phyloP scores from a whole-genome alignment of 805 yeast genomes.

The Spathaspora arborariae region DNA sequence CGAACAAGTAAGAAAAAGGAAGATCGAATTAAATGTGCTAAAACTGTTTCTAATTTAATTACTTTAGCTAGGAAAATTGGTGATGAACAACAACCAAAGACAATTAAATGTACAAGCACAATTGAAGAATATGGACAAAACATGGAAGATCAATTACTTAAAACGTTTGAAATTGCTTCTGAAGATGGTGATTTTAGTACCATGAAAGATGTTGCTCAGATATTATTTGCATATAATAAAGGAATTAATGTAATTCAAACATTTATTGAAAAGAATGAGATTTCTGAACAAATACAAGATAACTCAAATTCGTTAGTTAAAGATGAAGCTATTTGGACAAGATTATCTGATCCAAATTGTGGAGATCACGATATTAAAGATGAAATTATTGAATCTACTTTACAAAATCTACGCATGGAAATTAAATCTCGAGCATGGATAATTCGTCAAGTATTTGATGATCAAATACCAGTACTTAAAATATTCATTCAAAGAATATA shows the following conservation, averaged over 20 bases:
- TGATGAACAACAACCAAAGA: slow-evolving; percentile 47
- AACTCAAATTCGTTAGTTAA: slow-evolving; percentile 25
- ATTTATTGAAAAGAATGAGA: slow-evolving; percentile 75
- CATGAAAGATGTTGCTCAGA: slow-evolving; percentile 72
- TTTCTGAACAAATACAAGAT: slow-evolving; percentile 42
- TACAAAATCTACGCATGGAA: slow-evolving; percentile 52
- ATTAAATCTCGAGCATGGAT: slow-evolving; percentile 70
- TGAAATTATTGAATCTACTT: slow-evolving; percentile 45
- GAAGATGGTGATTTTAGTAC: slow-evolving; percentile 61
- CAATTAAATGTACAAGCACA: slow-evolving; percentile 30
- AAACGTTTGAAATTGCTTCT: slow-evolving; percentile 71
- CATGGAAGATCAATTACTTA: slow-evolving; percentile 70
- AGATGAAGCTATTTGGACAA: slow-evolving; percentile 53
- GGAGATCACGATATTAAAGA: slow-evolving; percentile 43
- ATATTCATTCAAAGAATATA: slow-evolving; percentile 72
- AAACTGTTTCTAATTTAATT: slow-evolving; percentile 60
- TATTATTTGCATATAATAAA: slow-evolving; percentile 76
- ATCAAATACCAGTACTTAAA: slow-evolving; percentile 63
- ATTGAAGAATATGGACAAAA: slow-evolving; percentile 72
- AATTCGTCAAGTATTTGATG: slow-evolving; percentile 68
- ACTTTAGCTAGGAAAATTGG: slow-evolving; percentile 62
- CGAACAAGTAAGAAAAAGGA: slow-evolving; percentile 44
- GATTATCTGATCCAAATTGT: slow-evolving; percentile 55
- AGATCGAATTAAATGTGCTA: slow-evolving; percentile 66
- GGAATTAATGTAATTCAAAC: slow-evolving; percentile 79